Conservation (phyloP, 208 protist genomes). For the Trichomonas gallinae region DNA sequence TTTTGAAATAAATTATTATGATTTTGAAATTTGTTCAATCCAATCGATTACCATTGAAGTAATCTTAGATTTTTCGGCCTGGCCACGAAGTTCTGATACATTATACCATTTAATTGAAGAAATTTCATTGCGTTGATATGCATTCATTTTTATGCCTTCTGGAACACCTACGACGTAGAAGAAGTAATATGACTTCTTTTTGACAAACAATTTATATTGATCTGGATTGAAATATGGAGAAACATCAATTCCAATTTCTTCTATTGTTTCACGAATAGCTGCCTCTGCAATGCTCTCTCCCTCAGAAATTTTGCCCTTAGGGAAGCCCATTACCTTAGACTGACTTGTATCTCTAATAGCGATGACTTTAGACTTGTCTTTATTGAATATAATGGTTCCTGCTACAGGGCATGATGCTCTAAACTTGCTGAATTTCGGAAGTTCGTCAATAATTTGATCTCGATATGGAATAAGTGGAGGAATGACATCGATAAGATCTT, state of each 20-base stretch:
- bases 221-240: not conserved
- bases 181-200: not conserved
- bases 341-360: not conserved
- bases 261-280: not conserved
- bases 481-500: not conserved
- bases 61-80: not conserved
- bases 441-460: not conserved
- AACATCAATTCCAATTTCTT: constrained; percentile 20
- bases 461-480: not conserved
- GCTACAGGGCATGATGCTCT: not conserved
- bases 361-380: not conserved
- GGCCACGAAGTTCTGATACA: not conserved
- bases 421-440: not conserved
- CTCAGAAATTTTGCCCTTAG: not conserved
- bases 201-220: not conserved
- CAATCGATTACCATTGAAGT: not conserved
- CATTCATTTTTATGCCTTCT: not conserved
- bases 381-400: not conserved
- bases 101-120: not conserved
- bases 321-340: not conserved
- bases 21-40: not conserved
- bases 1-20: too few relatives aligned
- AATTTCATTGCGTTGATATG: not conserved
- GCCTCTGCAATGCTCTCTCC: not conserved
- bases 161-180: not conserved